Percentiles rank a stretch among this genome's conserved stretches.
phyloP scores from a whole-genome alignment of 306 rosid species.

The Acmispon strigosus region DNA sequence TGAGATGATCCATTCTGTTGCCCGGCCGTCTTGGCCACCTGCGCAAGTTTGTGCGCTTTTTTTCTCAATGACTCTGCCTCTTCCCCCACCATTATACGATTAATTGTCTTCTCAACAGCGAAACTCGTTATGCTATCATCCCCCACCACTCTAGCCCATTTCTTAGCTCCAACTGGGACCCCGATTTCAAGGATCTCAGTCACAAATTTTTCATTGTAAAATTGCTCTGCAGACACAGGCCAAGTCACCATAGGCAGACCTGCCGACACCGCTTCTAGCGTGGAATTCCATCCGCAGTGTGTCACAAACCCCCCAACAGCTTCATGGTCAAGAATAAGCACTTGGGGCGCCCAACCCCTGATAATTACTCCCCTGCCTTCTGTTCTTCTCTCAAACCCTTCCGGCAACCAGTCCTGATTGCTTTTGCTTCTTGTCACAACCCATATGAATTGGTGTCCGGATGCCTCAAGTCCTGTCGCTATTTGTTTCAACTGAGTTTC shows the following conservation, averaged over 20 bases:
- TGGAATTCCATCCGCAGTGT: conserved; percentile 61
- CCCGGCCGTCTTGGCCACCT: neutral
- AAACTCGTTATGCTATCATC: neutral
- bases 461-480: conserved; percentile 19
- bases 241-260: conserved; percentile 16
- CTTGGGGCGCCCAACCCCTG: conserved; percentile 39
- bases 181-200: conserved; percentile 5
- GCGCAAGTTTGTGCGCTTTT: neutral
- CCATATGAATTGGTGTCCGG: conserved; percentile 23
- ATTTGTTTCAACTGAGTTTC: conserved; percentile 22
- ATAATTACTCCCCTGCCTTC: neutral
- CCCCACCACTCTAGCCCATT: neutral
- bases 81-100: neutral
- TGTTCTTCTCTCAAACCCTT: conserved; percentile 3
- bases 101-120: neutral
- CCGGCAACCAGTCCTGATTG: neutral
- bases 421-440: neutral
- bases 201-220: conserved; percentile 7
- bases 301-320: conserved; percentile 55
- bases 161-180: conserved; percentile 9
- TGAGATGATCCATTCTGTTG: neutral
- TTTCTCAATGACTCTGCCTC: neutral
- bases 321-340: conserved; percentile 32
- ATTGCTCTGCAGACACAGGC: conserved; percentile 6
- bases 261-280: neutral